Evolutionary conservation across 2,329 filamentous ascomycete genomes (phyloP).

Genomic region (Aspergillus felis): DNA sequence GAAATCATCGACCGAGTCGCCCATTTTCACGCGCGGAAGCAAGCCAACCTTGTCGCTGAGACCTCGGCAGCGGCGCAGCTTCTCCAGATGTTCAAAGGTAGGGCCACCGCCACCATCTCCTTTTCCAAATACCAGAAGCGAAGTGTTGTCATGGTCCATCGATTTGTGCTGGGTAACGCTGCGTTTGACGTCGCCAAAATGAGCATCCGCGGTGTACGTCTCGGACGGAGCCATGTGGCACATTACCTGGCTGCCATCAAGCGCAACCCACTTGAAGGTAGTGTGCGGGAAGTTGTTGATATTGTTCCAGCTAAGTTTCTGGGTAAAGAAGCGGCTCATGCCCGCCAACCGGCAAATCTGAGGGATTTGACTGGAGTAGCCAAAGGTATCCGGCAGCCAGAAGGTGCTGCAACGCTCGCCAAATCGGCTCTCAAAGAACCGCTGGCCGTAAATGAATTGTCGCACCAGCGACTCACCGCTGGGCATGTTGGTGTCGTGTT

Average conservation of each 20-base stretch:
- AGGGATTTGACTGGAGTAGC: constrained; percentile 90
- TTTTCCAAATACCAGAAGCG: constrained; percentile 90
- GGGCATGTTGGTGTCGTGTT: constrained; percentile 97
- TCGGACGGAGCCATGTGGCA: constrained; percentile 97
- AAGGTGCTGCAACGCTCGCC: constrained; percentile 86
- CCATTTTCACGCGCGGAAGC: constrained; percentile 83
- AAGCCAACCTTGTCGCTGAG: constrained; percentile 82
- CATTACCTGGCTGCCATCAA: constrained; percentile 93
- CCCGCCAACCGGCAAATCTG: constrained; percentile 91
- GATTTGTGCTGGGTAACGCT: constrained; percentile 93
- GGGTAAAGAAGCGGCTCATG: constrained; percentile 94
- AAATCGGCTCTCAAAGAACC: constrained; percentile 91
- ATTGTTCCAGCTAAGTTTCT: constrained; percentile 99
- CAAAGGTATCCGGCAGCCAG: constrained; percentile 97
- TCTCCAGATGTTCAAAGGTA: constrained; percentile 90
- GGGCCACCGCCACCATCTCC: constrained; percentile 94
- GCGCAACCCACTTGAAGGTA: constrained; percentile 96
- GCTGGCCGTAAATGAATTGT: constrained; percentile 92
- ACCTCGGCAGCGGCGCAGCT: constrained; percentile 85
- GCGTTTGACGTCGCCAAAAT: constrained; percentile 90
- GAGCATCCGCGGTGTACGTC: constrained; percentile 89
- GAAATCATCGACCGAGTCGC: constrained; percentile 88
- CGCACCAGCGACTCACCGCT: constrained; percentile 90
- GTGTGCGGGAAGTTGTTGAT: constrained; percentile 99
- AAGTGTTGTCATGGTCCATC: constrained; percentile 86